These are phyloP conservation scores for Elongisporangium undulatum DNA, from an alignment of 352 stramenopile genomes.

Conservation along the genomic window DNA sequence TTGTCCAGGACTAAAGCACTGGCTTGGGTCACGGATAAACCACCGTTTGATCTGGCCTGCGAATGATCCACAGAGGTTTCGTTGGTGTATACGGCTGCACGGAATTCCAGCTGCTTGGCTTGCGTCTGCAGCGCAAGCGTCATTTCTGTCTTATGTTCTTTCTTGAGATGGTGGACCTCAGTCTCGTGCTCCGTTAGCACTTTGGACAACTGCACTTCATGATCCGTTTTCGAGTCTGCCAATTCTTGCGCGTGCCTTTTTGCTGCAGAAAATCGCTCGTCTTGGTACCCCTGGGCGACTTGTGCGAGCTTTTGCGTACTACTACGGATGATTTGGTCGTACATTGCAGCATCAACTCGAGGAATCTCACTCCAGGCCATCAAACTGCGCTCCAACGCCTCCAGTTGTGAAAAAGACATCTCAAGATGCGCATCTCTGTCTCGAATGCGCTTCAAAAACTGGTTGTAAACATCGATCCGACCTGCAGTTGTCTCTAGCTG, in stretches of 20 bases:
- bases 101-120: slow-evolving; percentile 40
- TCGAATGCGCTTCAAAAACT: background rate
- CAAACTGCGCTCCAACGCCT: slow-evolving; percentile 1
- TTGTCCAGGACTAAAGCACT: slow-evolving; percentile 38
- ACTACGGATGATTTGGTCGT: background rate
- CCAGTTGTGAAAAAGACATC: background rate
- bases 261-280: background rate
- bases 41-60: background rate
- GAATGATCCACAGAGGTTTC: slow-evolving; percentile 5
- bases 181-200: background rate
- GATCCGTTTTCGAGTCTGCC: background rate
- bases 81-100: slow-evolving; percentile 14
- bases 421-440: background rate
- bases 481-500: background rate
- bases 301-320: background rate
- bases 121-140: slow-evolving; percentile 33
- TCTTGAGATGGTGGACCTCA: background rate
- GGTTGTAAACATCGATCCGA: background rate
- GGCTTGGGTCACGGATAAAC: slow-evolving; percentile 11
- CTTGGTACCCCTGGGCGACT: background rate
- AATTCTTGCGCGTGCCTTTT: background rate
- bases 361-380: slow-evolving; percentile 7
- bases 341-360: background rate
- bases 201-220: background rate
- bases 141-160: slow-evolving; percentile 2